phyloP scores from a whole-genome alignment of 345 rosid genomes.

The Limnanthes douglasii region DNA sequence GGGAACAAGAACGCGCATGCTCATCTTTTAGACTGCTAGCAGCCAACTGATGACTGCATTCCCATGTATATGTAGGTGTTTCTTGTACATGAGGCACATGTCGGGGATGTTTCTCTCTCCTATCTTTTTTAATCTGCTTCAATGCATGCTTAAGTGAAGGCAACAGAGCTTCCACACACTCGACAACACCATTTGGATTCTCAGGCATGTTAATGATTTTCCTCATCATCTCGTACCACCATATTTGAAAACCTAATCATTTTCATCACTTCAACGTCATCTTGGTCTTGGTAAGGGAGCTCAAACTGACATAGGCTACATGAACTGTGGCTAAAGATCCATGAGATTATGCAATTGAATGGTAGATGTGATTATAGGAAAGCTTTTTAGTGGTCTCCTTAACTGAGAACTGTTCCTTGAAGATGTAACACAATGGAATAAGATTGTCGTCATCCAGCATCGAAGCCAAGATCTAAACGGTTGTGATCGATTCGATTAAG shows the following conservation, averaged over 20 bases:
- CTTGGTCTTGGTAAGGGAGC: constrained; percentile 11
- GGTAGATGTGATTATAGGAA: constrained; percentile 40
- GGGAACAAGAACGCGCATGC: constrained; percentile 39
- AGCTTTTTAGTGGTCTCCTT: constrained; percentile 26
- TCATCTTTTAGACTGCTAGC: constrained; percentile 16
- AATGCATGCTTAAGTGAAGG: constrained; percentile 81
- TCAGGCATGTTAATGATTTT: constrained; percentile 98
- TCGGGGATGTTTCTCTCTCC: constrained; percentile 81
- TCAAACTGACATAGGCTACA: constrained; percentile 46
- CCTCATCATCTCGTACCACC: not conserved
- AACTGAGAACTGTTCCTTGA: constrained; percentile 27
- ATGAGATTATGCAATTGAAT: constrained; percentile 41
- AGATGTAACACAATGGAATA: constrained; percentile 25
- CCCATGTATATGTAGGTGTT: constrained; percentile 46
- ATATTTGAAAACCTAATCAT: constrained; percentile 15
- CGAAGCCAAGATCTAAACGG: constrained; percentile 15
- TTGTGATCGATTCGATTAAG: constrained; percentile 7
- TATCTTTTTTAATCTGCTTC: constrained; percentile 86
- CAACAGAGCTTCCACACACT: constrained; percentile 86
- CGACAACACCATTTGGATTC: constrained; percentile 86
- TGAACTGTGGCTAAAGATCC: constrained; percentile 36
- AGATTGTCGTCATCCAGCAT: constrained; percentile 4
- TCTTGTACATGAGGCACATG: constrained; percentile 69
- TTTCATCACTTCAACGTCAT: constrained; percentile 2
- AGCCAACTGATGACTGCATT: constrained; percentile 45